Conservation (phyloP, 306 rosid species). For the Dalbergia cultrata region DNA sequence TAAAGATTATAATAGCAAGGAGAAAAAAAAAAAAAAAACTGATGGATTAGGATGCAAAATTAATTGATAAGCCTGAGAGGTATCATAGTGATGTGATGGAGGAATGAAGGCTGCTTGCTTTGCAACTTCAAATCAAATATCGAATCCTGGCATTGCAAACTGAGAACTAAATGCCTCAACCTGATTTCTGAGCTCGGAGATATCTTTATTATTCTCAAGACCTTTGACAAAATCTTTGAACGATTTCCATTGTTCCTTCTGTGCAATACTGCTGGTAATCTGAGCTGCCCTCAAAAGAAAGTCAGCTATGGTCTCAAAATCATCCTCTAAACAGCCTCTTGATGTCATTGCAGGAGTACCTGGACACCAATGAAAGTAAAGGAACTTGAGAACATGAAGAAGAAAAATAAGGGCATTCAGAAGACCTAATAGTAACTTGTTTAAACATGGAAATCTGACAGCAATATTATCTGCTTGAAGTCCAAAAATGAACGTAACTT, state of each 20-base stretch:
- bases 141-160: slow-evolving; percentile 89
- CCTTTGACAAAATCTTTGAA: slow-evolving; percentile 69
- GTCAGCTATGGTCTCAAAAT: slow-evolving; percentile 80
- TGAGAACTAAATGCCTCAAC: slow-evolving; percentile 79
- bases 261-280: slow-evolving; percentile 63
- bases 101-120: slow-evolving; percentile 28
- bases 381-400: background rate
- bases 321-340: slow-evolving; percentile 84
- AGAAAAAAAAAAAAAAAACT: background rate
- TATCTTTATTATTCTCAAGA: slow-evolving; percentile 69
- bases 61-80: slow-evolving; percentile 36
- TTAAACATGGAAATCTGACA: slow-evolving; percentile 5
- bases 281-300: slow-evolving; percentile 79
- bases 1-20: background rate
- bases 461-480: background rate
- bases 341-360: slow-evolving; percentile 97
- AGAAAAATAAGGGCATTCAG: slow-evolving; percentile 17
- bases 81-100: slow-evolving; percentile 15
- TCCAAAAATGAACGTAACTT: background rate
- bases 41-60: slow-evolving; percentile 37
- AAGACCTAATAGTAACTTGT: slow-evolving; percentile 15
- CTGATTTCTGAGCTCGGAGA: slow-evolving; percentile 66
- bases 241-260: slow-evolving; percentile 69
- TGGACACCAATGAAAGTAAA: slow-evolving; percentile 43
- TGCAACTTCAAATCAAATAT: slow-evolving; percentile 48